These are phyloP conservation scores for Penicillium coffeae DNA, from an alignment of 495 filamentous ascomycete genomes.

Conservation along the genomic window DNA sequence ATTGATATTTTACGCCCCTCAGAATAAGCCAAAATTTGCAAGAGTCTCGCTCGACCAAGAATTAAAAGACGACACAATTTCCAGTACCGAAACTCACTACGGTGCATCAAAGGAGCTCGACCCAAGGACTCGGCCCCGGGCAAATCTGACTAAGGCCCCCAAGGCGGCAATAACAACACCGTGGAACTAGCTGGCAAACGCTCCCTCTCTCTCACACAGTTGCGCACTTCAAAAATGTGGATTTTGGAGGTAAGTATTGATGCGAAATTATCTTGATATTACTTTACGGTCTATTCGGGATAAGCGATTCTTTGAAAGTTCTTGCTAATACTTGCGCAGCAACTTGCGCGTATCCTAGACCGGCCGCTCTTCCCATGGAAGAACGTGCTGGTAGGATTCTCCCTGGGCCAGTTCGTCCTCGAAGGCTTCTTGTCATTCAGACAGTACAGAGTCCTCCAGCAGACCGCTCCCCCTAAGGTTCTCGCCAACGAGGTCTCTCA, in stretches of 20 bases:
- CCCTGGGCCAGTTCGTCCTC: conserved; percentile 79
- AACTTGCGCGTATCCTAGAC: conserved; percentile 82
- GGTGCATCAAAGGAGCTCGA: too few species aligned
- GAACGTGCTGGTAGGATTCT: conserved; percentile 89
- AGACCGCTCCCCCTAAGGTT: conserved; percentile 75
- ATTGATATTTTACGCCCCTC: too few species aligned
- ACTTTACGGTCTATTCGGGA: background rate
- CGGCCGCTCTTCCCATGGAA: conserved; percentile 96
- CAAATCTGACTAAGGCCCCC: conserved; percentile 28
- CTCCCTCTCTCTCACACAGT: conserved; percentile 15
- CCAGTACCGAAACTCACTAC: too few species aligned
- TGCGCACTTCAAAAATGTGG: conserved; percentile 34
- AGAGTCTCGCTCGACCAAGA: too few species aligned
- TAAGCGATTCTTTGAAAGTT: background rate
- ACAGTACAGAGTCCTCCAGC: conserved; percentile 80
- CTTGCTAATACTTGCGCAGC: conserved; percentile 46
- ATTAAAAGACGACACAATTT: too few species aligned
- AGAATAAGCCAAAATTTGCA: too few species aligned
- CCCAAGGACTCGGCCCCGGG: background rate
- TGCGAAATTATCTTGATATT: background rate
- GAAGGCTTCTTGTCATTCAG: conserved; percentile 81
- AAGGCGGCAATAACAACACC: conserved; percentile 17
- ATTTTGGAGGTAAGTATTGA: conserved; percentile 39
- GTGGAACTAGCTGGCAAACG: conserved; percentile 19
- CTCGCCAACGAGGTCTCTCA: conserved; percentile 81